Evolutionary conservation across 2,329 filamentous ascomycete species (phyloP).

Genomic region (Calcarisporium arbuscula): DNA sequence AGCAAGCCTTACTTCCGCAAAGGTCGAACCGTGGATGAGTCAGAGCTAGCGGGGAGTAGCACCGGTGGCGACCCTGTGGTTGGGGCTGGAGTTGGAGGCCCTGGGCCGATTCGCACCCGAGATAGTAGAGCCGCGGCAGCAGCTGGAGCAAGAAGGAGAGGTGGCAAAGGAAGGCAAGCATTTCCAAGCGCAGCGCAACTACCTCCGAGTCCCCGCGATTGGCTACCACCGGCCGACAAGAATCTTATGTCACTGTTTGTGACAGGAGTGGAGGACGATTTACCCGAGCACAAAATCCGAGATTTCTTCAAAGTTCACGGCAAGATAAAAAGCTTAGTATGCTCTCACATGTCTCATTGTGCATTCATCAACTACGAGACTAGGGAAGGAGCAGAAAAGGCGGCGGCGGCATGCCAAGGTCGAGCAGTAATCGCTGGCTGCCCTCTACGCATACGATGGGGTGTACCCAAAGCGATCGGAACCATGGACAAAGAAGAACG

Average conservation of each 20-base stretch:
- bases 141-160: constrained; percentile 42
- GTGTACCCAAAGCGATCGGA: constrained; percentile 83
- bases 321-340: constrained; percentile 86
- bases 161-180: constrained; percentile 39
- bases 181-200: constrained; percentile 68
- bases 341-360: constrained; percentile 94
- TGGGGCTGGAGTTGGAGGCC: constrained; percentile 54
- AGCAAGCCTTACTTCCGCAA: constrained; percentile 96
- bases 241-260: constrained; percentile 92
- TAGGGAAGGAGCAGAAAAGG: constrained; percentile 76
- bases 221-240: constrained; percentile 72
- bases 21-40: constrained; percentile 65
- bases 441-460: constrained; percentile 86
- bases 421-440: constrained; percentile 86
- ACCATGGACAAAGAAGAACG: constrained; percentile 85
- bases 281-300: constrained; percentile 86
- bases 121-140: constrained; percentile 49
- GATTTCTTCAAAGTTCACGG: constrained; percentile 86
- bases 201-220: constrained; percentile 78
- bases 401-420: constrained; percentile 78
- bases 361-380: constrained; percentile 94
- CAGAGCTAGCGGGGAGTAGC: constrained; percentile 27
- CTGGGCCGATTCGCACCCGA: constrained; percentile 73
- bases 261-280: constrained; percentile 90
- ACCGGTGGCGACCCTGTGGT: constrained; percentile 41